Evolutionary conservation across 371 early-diverging fungal genomes (phyloP).

Genomic region (Chytridiales sp.): DNA sequence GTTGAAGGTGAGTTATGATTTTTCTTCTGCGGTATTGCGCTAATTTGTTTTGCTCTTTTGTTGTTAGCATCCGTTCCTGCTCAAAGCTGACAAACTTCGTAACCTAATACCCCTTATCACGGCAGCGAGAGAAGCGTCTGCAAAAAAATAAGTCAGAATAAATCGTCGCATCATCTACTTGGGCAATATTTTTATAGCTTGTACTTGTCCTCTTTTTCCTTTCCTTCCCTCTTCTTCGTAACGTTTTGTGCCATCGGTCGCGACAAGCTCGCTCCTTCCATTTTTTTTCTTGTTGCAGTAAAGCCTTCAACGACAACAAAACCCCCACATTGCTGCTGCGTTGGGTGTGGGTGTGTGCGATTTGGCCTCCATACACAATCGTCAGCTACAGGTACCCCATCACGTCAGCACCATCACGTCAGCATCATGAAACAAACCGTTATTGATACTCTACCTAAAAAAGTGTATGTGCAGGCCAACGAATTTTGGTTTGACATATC

Average conservation of each 20-base stretch:
- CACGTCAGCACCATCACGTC: neutral
- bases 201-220: too few relatives aligned
- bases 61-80: conserved; percentile 79
- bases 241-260: too few relatives aligned
- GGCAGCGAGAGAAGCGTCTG: conserved; percentile 69
- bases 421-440: conserved; percentile 35
- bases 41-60: neutral
- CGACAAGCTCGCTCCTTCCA: too few relatives aligned
- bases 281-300: too few relatives aligned
- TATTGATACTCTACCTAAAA: conserved; percentile 36
- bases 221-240: too few relatives aligned
- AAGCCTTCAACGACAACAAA: too few relatives aligned
- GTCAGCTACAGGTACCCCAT: neutral
- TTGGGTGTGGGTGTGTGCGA: too few relatives aligned
- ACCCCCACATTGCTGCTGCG: too few relatives aligned
- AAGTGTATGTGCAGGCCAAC: conserved; percentile 29
- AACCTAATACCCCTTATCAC: conserved; percentile 86
- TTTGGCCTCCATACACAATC: too few relatives aligned
- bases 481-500: neutral
- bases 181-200: too few relatives aligned
- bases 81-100: conserved; percentile 79
- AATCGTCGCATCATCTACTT: too few relatives aligned
- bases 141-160: conserved; percentile 28
- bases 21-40: neutral
- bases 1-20: conserved; percentile 40